Percentiles rank a stretch among this genome's conserved stretches.
phyloP scores from a whole-genome alignment of 495 filamentous ascomycete species.

The Astrothelium subdiscretum region DNA sequence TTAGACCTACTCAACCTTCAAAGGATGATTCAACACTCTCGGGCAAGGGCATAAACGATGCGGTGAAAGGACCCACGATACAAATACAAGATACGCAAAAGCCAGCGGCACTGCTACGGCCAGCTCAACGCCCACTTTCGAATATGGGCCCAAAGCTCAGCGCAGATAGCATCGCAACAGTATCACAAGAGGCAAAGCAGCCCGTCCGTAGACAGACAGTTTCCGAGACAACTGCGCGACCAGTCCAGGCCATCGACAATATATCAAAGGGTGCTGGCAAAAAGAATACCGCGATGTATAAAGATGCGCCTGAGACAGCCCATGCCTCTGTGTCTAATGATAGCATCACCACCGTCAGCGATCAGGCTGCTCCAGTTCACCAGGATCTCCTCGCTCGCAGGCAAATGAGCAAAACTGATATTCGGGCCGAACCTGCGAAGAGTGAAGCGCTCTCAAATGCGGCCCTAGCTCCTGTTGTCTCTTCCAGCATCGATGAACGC shows the following conservation, averaged over 20 bases:
- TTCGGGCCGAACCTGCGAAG: neutral
- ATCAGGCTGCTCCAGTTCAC: constrained; percentile 19
- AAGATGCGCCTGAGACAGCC: constrained; percentile 36
- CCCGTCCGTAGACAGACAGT: constrained; percentile 4
- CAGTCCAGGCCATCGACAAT: constrained; percentile 1
- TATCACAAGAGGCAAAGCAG: constrained; percentile 25
- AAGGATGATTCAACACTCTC: constrained; percentile 30
- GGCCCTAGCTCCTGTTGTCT: neutral
- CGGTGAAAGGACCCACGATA: constrained; percentile 33
- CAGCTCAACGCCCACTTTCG: constrained; percentile 53
- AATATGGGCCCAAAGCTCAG: constrained; percentile 4
- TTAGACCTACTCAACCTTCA: constrained; percentile 34
- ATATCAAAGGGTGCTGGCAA: constrained; percentile 42
- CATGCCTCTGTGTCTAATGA: constrained; percentile 16
- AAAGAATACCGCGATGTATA: constrained; percentile 54
- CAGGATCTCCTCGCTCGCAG: constrained; percentile 19
- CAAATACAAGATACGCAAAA: constrained; percentile 34
- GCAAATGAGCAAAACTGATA: neutral
- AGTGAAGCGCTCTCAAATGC: neutral
- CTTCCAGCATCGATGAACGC: neutral
- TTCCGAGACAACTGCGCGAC: neutral
- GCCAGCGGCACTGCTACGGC: constrained; percentile 41
- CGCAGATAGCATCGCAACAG: constrained; percentile 6
- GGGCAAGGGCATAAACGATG: constrained; percentile 20
- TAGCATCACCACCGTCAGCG: constrained; percentile 14